Conservation (phyloP, 2,329 filamentous ascomycete genomes). For the Clonostachys rhizophaga region DNA sequence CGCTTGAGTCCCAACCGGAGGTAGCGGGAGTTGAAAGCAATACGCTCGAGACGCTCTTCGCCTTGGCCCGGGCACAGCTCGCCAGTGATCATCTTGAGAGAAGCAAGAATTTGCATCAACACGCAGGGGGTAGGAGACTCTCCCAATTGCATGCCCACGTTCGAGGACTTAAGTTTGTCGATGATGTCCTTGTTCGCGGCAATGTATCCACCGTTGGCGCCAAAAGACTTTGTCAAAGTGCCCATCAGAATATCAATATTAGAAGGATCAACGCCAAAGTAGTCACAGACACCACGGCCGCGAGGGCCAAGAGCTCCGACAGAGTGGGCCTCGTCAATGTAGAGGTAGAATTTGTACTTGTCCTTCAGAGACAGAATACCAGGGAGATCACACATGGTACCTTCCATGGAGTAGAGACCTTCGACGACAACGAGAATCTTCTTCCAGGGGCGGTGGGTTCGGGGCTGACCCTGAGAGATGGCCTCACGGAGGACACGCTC, state of each 20-base stretch:
- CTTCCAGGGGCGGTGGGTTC: conserved; percentile 98
- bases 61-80: conserved; percentile 87
- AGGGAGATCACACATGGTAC: conserved; percentile 97
- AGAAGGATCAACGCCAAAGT: conserved; percentile 83
- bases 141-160: conserved; percentile 81
- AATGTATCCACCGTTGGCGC: conserved; percentile 94
- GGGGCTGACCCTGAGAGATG: conserved; percentile 93
- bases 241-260: conserved; percentile 97
- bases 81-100: conserved; percentile 83
- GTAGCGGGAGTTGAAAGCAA: conserved; percentile 97
- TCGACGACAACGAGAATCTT: conserved; percentile 97
- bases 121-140: conserved; percentile 86
- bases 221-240: conserved; percentile 96
- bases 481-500: conserved; percentile 84
- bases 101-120: conserved; percentile 83
- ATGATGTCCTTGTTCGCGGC: conserved; percentile 87
- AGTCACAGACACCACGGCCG: conserved; percentile 93
- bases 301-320: conserved; percentile 85
- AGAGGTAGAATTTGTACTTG: conserved; percentile 96
- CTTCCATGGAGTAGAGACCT: conserved; percentile 98
- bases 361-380: conserved; percentile 82
- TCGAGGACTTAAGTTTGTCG: conserved; percentile 82
- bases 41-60: conserved; percentile 88
- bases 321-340: conserved; percentile 95
- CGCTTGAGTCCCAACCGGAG: conserved; percentile 96